These are phyloP conservation scores for Davidsoniella neocaledoniae DNA, from an alignment of 2,329 filamentous ascomycete species.

Conservation along the genomic window DNA sequence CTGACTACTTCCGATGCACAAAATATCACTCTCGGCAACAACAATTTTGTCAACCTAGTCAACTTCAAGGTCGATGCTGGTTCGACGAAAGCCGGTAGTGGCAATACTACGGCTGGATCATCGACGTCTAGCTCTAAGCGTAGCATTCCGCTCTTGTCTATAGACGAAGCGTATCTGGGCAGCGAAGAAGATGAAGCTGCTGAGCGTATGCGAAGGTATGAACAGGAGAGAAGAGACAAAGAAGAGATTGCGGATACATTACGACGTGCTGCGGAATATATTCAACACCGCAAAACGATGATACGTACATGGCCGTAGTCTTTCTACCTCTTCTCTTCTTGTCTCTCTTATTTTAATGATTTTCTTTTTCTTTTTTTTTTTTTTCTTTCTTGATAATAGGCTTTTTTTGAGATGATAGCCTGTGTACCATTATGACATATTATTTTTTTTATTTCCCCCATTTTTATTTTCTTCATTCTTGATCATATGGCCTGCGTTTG, in stretches of 20 bases:
- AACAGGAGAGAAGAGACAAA: background rate
- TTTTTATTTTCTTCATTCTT: too few species aligned
- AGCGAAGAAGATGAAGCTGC: background rate
- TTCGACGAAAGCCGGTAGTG: background rate
- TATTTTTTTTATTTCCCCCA: too few species aligned
- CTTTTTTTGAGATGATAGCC: background rate
- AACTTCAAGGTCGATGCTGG: slow-evolving; percentile 19
- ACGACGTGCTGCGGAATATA: background rate
- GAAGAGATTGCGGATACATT: background rate
- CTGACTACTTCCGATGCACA: slow-evolving; percentile 21
- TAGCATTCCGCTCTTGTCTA: too few species aligned
- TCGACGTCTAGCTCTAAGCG: background rate
- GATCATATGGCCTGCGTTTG: too few species aligned
- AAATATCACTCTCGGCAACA: slow-evolving; percentile 26
- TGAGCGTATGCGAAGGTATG: background rate
- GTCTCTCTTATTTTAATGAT: background rate
- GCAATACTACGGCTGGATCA: slow-evolving; percentile 2
- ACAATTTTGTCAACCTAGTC: slow-evolving; percentile 34
- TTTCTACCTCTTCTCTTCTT: background rate
- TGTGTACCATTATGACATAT: too few species aligned
- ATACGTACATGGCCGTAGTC: background rate
- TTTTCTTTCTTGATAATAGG: slow-evolving; percentile 4
- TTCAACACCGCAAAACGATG: background rate
- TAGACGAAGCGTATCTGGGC: background rate
- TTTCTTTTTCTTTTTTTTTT: slow-evolving; percentile 11